phyloP scores from a whole-genome alignment of 345 rosid species.

The Rhizophora mangle region DNA sequence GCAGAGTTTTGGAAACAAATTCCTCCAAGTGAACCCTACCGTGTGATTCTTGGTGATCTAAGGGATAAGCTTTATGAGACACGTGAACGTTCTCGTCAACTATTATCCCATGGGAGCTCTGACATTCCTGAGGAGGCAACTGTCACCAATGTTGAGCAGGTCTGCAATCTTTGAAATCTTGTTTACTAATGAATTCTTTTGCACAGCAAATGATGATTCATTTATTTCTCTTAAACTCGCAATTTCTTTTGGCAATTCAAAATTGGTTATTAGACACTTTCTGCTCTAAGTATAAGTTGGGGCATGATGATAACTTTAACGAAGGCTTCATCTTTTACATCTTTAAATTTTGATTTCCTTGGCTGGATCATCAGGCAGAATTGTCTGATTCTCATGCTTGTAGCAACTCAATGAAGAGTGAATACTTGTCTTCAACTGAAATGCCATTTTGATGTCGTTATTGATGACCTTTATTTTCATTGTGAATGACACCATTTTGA shows the following conservation, averaged over 20 bases:
- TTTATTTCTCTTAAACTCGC: not conserved
- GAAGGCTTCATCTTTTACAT: too few relatives aligned
- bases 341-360: not conserved
- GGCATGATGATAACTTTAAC: not conserved
- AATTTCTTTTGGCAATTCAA: not conserved
- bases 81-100: conserved; percentile 88
- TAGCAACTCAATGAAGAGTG: not conserved
- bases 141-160: conserved; percentile 81
- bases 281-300: not conserved
- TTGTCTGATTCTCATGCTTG: not conserved
- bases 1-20: conserved; percentile 96
- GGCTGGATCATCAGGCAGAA: not conserved
- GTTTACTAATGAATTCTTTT: not conserved
- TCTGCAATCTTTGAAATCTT: conserved; percentile 1
- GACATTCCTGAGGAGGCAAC: conserved; percentile 76
- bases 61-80: conserved; percentile 90
- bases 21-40: conserved; percentile 86
- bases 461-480: too few relatives aligned
- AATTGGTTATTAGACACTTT: not conserved
- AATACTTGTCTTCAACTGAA: too few relatives aligned
- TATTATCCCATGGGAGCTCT: conserved; percentile 66
- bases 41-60: conserved; percentile 87
- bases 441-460: too few relatives aligned
- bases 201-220: not conserved
- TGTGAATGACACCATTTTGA: too few relatives aligned